Base-by-base conservation (phyloP, 768 basidiomycete species). In the Mrakia gelida region DNA sequence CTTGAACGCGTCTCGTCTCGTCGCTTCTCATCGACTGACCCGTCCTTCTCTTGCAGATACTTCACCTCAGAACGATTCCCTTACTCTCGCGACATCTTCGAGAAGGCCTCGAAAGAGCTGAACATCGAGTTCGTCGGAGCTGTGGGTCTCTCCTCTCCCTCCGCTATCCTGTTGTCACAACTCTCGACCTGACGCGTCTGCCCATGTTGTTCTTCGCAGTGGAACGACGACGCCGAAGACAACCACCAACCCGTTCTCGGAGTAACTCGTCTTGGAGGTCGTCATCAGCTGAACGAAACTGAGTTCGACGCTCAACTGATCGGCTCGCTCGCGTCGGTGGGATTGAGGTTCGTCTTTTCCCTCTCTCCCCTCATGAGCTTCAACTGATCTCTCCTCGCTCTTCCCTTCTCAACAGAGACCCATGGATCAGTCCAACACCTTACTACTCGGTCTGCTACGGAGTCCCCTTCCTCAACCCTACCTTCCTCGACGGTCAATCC, bases 81-180 rank as follows among this genome's bases (percentile, higher is more conserved):
- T 9, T 73, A 73, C 54, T 56, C 49, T 13, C 21, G 13, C 8
- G 52, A 61, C 52, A 56, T 73, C 30, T 73, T 73, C 54, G 18
- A 30, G 30, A 52, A 43, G 45, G 75, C 75, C 2, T 28, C 62
- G 26, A 54, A 45, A 45, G 75, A 65, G 65, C 62, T 75, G 18
- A 45, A 68, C n/a, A 59, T 75, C 61, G 75, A 75, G 49, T 75
- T 75, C 65, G 63, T 75, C n/a, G 75, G 62, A 26, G 61, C 59
- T 15, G 43, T 72, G 11, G 18, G 65, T 67, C 13, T 63, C 11
- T 52, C 49, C 49, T 59, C 59, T 28, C 28, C 26, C 11, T 13
- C 13, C 26, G 4, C 59, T 59, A 26, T 59, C n/a, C 59, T 59
- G 3, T 52, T 59, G 3, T 52, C 59, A 2, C 59, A 28, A 28